Conservation (phyloP, 495 filamentous ascomycete genomes). For the Trypethelium eluteriae region DNA sequence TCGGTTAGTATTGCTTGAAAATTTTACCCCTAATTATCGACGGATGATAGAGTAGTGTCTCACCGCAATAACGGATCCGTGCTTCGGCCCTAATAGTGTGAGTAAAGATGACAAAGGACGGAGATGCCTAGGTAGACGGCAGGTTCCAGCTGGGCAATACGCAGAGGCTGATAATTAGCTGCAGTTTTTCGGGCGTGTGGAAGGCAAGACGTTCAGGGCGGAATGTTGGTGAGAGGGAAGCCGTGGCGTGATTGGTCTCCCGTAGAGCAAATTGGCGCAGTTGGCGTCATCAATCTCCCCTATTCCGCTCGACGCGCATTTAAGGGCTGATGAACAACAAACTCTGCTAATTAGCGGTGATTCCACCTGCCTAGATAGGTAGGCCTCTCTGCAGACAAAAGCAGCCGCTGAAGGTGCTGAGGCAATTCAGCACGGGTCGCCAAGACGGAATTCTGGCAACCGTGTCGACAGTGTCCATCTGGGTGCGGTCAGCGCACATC, state of each 20-base stretch:
- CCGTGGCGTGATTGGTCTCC: not conserved
- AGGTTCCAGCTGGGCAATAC: not conserved
- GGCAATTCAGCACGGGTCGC: not conserved
- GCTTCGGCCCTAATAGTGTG: not conserved
- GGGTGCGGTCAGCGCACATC: not conserved
- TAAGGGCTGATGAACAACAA: conserved; percentile 6
- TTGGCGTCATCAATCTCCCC: conserved; percentile 6
- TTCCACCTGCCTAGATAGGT: not conserved
- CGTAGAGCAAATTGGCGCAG: not conserved
- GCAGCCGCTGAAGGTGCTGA: not conserved
- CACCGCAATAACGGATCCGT: not conserved
- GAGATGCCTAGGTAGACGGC: not conserved
- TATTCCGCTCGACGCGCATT: not conserved
- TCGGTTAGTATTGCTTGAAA: not conserved
- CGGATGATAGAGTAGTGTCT: not conserved
- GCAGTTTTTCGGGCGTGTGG: not conserved
- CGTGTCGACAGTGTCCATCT: not conserved
- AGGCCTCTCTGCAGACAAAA: not conserved
- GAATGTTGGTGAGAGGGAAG: not conserved
- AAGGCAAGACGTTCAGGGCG: not conserved
- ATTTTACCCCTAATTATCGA: conserved; percentile 10
- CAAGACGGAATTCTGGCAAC: too few species aligned
- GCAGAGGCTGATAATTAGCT: conserved; percentile 10
- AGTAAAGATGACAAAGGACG: not conserved
- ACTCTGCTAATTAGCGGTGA: not conserved